Percentiles rank a stretch among this genome's conserved stretches.
These are phyloP conservation scores for Scedosporium apiospermum DNA, from an alignment of 2,329 filamentous ascomycete genomes.

Conservation along the genomic window DNA sequence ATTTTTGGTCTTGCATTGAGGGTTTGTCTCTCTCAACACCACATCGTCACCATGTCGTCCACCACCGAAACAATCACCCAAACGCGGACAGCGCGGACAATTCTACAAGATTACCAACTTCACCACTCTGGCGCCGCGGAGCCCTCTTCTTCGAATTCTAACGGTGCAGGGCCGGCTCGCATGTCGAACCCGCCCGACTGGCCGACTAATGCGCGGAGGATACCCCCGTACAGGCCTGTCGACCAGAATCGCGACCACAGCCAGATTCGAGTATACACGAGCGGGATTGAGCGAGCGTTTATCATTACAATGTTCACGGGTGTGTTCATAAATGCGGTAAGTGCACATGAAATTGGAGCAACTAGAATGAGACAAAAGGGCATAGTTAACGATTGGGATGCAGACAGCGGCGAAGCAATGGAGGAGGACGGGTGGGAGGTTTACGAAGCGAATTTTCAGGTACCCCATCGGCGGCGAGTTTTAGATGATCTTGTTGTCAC, in stretches of 20 bases:
- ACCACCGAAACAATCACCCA: conserved; percentile 30
- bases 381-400: conserved; percentile 7
- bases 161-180: neutral
- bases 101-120: conserved; percentile 36
- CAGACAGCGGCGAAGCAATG: conserved; percentile 34
- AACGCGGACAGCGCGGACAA: conserved; percentile 22
- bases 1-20: neutral
- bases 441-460: conserved; percentile 37
- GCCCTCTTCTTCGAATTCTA: neutral
- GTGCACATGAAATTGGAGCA: neutral
- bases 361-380: too few species aligned
- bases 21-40: neutral
- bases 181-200: conserved; percentile 12
- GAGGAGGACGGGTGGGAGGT: conserved; percentile 36
- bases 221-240: conserved; percentile 15
- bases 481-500: conserved; percentile 14
- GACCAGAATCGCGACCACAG: conserved; percentile 12
- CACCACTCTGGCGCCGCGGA: conserved; percentile 25
- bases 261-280: conserved; percentile 12
- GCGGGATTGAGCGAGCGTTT: conserved; percentile 12
- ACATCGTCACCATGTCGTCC: conserved; percentile 8
- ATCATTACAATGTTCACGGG: conserved; percentile 16
- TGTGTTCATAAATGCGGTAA: conserved; percentile 12
- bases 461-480: conserved; percentile 47
- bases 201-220: conserved; percentile 13